Evolutionary conservation across 2,329 filamentous ascomycete genomes (phyloP).

Genomic region (Fusarium avenaceum): DNA sequence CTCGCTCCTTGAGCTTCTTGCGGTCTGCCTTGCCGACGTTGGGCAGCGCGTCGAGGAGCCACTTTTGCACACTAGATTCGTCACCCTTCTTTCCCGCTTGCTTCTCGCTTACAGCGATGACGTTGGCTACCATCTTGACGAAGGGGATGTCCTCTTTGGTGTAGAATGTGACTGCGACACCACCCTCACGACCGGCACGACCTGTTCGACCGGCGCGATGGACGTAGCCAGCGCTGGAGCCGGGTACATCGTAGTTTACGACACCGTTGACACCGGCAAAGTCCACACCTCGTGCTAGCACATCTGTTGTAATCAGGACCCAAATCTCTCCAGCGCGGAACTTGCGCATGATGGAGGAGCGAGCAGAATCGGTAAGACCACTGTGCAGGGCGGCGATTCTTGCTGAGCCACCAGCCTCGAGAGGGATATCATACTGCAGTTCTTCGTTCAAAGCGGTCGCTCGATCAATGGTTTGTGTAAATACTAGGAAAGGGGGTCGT

Average conservation of each 20-base stretch:
- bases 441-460: conserved; percentile 90
- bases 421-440: conserved; percentile 92
- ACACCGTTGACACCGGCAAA: conserved; percentile 96
- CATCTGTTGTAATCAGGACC: conserved; percentile 95
- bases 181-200: conserved; percentile 86
- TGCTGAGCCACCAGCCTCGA: conserved; percentile 84
- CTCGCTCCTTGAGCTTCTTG: conserved; percentile 83
- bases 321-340: conserved; percentile 95
- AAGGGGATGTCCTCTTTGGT: conserved; percentile 93
- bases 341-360: conserved; percentile 85
- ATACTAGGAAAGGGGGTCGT: conserved; percentile 91
- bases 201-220: conserved; percentile 94
- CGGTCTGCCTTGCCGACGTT: conserved; percentile 86
- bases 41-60: conserved; percentile 89
- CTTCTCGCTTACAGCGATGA: conserved; percentile 87
- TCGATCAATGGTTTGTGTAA: conserved; percentile 94
- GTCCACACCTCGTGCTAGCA: conserved; percentile 91
- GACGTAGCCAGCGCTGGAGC: conserved; percentile 89
- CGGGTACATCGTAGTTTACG: conserved; percentile 97
- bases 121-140: conserved; percentile 92
- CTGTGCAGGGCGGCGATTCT: conserved; percentile 93
- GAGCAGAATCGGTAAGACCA: conserved; percentile 80
- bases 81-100: conserved; percentile 68
- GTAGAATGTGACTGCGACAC: conserved; percentile 93
- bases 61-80: conserved; percentile 78